These are phyloP conservation scores for Nepenthes alata DNA, from an alignment of 179 eudicot genomes.

Conservation along the genomic window DNA sequence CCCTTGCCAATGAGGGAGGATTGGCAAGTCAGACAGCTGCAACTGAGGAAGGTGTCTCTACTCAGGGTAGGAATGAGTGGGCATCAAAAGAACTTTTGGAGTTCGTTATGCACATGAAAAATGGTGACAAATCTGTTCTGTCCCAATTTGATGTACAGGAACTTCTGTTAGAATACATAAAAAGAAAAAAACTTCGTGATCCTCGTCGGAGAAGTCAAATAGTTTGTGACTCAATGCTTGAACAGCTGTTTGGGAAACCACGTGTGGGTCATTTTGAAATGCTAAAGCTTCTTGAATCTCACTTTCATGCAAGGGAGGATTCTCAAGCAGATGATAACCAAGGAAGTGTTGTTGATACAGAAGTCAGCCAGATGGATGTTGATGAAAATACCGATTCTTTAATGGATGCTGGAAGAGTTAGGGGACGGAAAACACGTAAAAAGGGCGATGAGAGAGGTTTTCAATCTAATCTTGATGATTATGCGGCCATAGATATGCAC, in stretches of 20 bases:
- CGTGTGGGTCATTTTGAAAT: constrained; percentile 98
- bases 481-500: constrained; percentile 93
- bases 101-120: constrained; percentile 84
- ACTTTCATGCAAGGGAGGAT: constrained; percentile 68
- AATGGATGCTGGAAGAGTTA: constrained; percentile 35
- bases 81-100: constrained; percentile 80
- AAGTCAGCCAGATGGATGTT: constrained; percentile 41
- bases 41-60: constrained; percentile 16
- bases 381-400: constrained; percentile 38
- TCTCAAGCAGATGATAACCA: constrained; percentile 61
- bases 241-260: constrained; percentile 72
- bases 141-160: constrained; percentile 90
- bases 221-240: constrained; percentile 83
- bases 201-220: constrained; percentile 90
- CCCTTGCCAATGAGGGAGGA: constrained; percentile 27
- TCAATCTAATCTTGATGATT: constrained; percentile 83
- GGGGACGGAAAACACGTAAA: constrained; percentile 56
- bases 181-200: constrained; percentile 86
- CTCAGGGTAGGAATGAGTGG: constrained; percentile 46
- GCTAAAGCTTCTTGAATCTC: constrained; percentile 94
- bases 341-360: constrained; percentile 64
- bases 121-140: constrained; percentile 56
- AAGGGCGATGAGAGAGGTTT: constrained; percentile 48
- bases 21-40: constrained; percentile 9
- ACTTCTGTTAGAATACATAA: constrained; percentile 78